Base-by-base conservation (phyloP, 129 eudicot genomes). In the Helianthus tuberosus region DNA sequence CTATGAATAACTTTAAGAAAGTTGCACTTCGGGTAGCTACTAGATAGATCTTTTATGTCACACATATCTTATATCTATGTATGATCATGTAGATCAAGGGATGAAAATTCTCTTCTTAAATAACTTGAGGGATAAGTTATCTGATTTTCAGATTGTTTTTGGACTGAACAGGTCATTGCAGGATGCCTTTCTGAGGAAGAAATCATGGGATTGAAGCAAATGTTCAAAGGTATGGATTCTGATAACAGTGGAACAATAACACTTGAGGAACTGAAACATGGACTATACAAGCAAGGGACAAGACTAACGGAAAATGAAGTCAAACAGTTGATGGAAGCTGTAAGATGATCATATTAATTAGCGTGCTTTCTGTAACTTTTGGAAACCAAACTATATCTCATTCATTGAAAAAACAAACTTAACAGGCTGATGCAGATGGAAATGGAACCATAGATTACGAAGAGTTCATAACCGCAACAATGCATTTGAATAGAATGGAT, bases 371-470 rank as follows among this genome's bases (percentile, higher is more conserved):
- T 32, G 17, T 11, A 53, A 64, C 11, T 44, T 53, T 3, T n/a
- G 63, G 32, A 38, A 4, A 48, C 5, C 6, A 17, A 64, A 48
- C 13, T 11, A 51, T 25, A 3, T 47, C 12, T 27, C 44, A 29
- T 32, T 47, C 12, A 8, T 16, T 44, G 5, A 12, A 2, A 2
- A 32, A 32, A 32, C 36, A 48, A 48, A 10, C 14, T 38, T 8
- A 76, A 75, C 75, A 91, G 97, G 96, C 97, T 55, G 97, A 91
- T 83, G 97, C 97, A 20, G 97, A 91, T 86, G 97, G 97, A 61
- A 91, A 91, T 44, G 97, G 96, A 16, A 86, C 93, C 23, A 91
- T 91, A 49, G 96, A 89, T 75, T 91, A 91, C 4, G 97, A 91
- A 61, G 97, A 91, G 77, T 91, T 91, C 81, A 91, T 91, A 64